Base-by-base conservation (phyloP, 495 filamentous ascomycete genomes). In the Neurospora discreta region DNA sequence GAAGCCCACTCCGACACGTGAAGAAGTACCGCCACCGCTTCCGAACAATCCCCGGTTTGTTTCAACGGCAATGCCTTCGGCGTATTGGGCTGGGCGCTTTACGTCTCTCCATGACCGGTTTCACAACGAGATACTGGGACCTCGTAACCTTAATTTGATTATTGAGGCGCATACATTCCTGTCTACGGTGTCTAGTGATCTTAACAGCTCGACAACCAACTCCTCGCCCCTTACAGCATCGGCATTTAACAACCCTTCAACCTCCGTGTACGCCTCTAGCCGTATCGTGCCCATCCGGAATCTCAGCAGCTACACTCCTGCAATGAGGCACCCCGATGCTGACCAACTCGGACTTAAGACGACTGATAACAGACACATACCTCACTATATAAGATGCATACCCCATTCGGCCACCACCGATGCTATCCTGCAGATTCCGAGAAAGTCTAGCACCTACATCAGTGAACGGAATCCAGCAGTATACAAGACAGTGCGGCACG, bases 41-140 rank as follows among this genome's bases (percentile, higher is more conserved):
- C 44, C 73, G 1, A 33, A 26, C 44, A 72, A 80, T 60, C 73
- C 73, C 5, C 74, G 73, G 4, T 68, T 74, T 5, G 71, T 84
- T 6, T 69, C 75, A 18, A 75, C 70, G 1, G 81, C 80, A 3
- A 80, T 81, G 77, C 68, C 77, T 1, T 72, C 78, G 1, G 33
- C 74, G 9, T 89, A 86, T 77, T 90, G 88, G 88, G 75, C 84
- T 1, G 88, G 88, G 16, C 86, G 88, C 9, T 87, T 88, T 74
- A 75, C 82, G 36, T 79, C 86, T 1, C 77, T 89, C n/a, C 81
- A 83, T 39, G 87, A 89, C 77, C 79, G 79, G 0, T 83, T 87
- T 74, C 83, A 83, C 46, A 84, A 78, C 75, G 84, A 87, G 71
- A 77, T 83, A 15, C 80, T 86, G 1, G 38, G 39, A 8, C 71